These are phyloP conservation scores for Heliamphora exappendiculata DNA, from an alignment of 148 eudicot species.

Conservation along the genomic window DNA sequence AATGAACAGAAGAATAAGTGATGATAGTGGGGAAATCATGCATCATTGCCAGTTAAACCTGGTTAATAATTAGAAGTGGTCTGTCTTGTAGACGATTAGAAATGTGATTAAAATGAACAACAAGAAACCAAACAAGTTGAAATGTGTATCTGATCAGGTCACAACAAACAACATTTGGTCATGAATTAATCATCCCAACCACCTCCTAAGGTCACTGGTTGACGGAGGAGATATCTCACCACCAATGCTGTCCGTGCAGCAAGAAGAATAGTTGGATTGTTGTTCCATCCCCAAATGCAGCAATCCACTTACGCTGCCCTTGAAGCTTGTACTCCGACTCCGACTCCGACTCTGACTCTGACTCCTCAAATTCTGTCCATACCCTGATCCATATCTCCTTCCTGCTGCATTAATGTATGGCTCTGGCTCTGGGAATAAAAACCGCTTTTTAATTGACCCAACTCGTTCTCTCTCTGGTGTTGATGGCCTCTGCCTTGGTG, in stretches of 20 bases:
- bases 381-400: constrained; percentile 5
- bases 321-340: constrained; percentile 63
- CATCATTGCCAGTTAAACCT: too few species aligned
- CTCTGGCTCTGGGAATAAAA: constrained; percentile 58
- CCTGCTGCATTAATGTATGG: constrained; percentile 22
- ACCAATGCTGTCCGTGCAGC: constrained; percentile 58
- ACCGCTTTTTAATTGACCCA: constrained; percentile 50
- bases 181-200: constrained; percentile 40
- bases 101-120: too few species aligned
- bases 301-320: constrained; percentile 39
- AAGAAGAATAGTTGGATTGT: constrained; percentile 64
- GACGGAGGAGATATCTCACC: constrained; percentile 85
- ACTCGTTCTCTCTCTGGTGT: constrained; percentile 61
- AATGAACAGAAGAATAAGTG: too few species aligned
- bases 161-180: neutral
- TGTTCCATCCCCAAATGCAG: too few species aligned
- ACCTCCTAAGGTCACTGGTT: constrained; percentile 67
- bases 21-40: too few species aligned
- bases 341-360: too few species aligned
- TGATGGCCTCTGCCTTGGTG: constrained; percentile 63
- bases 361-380: constrained; percentile 38
- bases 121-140: too few species aligned
- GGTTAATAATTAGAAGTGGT: too few species aligned
- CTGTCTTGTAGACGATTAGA: too few species aligned
- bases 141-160: too few species aligned